These are phyloP conservation scores for Lactarius hatsudake DNA, from an alignment of 768 basidiomycete species.

Conservation along the genomic window DNA sequence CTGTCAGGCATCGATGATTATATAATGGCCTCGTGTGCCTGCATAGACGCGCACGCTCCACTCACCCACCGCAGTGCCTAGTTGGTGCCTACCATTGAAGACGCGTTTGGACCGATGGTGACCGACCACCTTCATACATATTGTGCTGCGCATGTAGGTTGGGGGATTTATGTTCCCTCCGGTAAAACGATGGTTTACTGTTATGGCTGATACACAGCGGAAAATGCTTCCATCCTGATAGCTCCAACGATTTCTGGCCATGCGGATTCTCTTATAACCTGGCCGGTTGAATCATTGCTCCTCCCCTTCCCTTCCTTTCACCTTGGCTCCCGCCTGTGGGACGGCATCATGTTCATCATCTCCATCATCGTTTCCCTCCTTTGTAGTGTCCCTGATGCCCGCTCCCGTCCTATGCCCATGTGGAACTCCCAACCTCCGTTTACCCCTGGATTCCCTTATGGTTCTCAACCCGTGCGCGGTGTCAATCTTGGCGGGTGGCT, in stretches of 20 bases:
- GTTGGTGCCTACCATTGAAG: not conserved
- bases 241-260: not conserved
- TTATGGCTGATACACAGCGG: not conserved
- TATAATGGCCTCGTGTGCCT: not conserved
- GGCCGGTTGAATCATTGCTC: not conserved
- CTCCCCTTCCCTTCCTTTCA: slow-evolving; percentile 23
- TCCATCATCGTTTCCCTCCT: slow-evolving; percentile 30
- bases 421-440: slow-evolving; percentile 30
- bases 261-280: not conserved
- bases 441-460: slow-evolving; percentile 66
- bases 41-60: not conserved
- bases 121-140: not conserved
- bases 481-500: slow-evolving; percentile 79
- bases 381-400: slow-evolving; percentile 34
- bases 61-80: not conserved
- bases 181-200: not conserved
- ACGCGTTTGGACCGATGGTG: not conserved
- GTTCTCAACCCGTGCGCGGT: slow-evolving; percentile 69
- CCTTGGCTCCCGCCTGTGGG: slow-evolving; percentile 19
- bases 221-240: not conserved
- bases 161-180: not conserved
- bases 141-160: not conserved
- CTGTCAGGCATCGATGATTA: not conserved
- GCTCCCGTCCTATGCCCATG: slow-evolving; percentile 24
- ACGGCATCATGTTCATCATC: slow-evolving; percentile 7